phyloP scores from a whole-genome alignment of 78 protist species.

The Dictyostelium brefeldianum region DNA sequence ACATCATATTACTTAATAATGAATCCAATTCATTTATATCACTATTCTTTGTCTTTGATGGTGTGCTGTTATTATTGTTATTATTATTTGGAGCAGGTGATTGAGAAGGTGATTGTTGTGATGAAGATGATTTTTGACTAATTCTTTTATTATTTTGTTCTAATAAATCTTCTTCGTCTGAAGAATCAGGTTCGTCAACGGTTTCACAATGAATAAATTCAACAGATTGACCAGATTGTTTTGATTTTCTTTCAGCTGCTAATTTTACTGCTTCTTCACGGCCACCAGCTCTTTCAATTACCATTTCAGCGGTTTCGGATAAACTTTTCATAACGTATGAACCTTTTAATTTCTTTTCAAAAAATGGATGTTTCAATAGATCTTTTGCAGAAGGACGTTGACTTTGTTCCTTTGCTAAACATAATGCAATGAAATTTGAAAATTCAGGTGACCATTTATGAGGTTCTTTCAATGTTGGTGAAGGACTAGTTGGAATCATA shows the following conservation, averaged over 20 bases:
- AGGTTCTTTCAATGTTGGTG: constrained; percentile 86
- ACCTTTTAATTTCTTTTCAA: constrained; percentile 67
- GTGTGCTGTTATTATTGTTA: constrained; percentile 30
- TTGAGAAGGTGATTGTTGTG: constrained; percentile 1
- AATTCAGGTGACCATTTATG: constrained; percentile 70
- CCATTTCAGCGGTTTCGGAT: constrained; percentile 47
- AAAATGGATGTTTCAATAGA: constrained; percentile 62
- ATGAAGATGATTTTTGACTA: constrained; percentile 1
- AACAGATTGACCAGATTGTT: constrained; percentile 48
- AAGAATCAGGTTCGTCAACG: constrained; percentile 15
- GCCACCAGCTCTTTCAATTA: constrained; percentile 53
- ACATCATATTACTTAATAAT: constrained; percentile 55
- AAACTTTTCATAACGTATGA: constrained; percentile 48
- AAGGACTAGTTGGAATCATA: constrained; percentile 82
- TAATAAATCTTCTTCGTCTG: constrained; percentile 66
- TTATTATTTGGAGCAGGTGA: constrained; percentile 7
- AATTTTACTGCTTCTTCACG: constrained; percentile 61
- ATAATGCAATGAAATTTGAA: constrained; percentile 55
- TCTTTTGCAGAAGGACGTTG: constrained; percentile 80
- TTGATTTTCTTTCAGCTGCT: constrained; percentile 63
- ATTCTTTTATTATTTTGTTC: constrained; percentile 57
- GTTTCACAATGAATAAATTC: constrained; percentile 53
- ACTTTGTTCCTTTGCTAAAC: constrained; percentile 72
- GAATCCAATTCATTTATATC: constrained; percentile 76
- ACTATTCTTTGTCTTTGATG: constrained; percentile 4